Conservation (phyloP, 1,139 yeast genomes). For the Maudiozyma humilis region DNA sequence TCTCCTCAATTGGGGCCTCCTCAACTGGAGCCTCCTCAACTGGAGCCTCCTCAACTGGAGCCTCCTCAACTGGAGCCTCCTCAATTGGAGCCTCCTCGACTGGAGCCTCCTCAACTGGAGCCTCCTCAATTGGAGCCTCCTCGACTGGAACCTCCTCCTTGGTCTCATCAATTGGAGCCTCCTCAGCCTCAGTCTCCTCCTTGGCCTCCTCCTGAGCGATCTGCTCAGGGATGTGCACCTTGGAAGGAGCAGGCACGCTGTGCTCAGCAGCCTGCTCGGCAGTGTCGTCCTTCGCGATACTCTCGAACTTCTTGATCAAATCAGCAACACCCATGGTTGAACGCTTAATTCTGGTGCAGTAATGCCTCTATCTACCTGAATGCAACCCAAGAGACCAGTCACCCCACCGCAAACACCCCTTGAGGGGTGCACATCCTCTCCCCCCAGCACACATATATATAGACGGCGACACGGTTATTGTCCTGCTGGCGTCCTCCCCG, state of each 20-base stretch:
- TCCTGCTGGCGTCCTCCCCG: neutral
- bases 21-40: conserved; percentile 6
- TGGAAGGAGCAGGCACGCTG: conserved; percentile 4
- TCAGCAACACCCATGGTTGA: conserved; percentile 33
- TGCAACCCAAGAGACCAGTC: neutral
- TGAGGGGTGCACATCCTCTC: too few relatives aligned
- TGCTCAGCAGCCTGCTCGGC: neutral
- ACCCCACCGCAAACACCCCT: neutral
- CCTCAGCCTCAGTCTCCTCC: conserved; percentile 3
- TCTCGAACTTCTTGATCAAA: conserved; percentile 32
- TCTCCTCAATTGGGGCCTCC: neutral
- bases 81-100: conserved; percentile 2
- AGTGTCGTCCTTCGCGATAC: conserved; percentile 11
- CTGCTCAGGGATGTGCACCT: conserved; percentile 4
- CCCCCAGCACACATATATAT: too few relatives aligned
- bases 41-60: conserved; percentile 1
- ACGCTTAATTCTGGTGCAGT: too few relatives aligned
- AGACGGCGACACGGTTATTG: neutral
- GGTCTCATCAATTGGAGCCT: too few relatives aligned
- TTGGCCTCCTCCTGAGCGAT: conserved; percentile 5
- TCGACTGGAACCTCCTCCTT: conserved; percentile 6
- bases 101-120: conserved; percentile 1
- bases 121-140: neutral
- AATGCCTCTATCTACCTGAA: neutral
- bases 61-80: neutral